A percentile compares a stretch with the other conserved stretches of the same genome.
Evolutionary conservation across 2,329 filamentous ascomycete genomes (phyloP).

Genomic region (Trichoderma pleuroti): DNA sequence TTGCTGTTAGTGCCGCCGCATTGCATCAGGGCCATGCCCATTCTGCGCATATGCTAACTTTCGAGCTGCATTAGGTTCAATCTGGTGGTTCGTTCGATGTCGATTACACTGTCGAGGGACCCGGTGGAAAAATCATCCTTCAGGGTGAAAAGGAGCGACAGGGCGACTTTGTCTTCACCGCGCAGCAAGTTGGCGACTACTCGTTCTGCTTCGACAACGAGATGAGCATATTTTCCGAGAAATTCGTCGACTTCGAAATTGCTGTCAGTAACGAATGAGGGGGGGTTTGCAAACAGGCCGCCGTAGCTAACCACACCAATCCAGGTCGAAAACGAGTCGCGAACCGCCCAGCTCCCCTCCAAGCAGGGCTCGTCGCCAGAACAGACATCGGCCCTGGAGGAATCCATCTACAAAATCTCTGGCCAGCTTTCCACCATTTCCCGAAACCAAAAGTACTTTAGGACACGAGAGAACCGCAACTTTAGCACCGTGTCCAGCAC

Average conservation of each 20-base stretch:
- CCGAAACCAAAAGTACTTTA: conserved; percentile 98
- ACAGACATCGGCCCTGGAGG: conserved; percentile 83
- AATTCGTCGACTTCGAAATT: conserved; percentile 97
- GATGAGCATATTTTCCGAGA: conserved; percentile 97
- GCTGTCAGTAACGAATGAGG: conserved; percentile 46
- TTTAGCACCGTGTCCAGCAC: conserved; percentile 97
- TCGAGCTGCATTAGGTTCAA: conserved; percentile 67
- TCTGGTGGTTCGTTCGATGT: conserved; percentile 96
- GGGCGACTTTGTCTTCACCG: conserved; percentile 97
- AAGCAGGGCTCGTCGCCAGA: conserved; percentile 87
- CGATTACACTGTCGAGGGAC: conserved; percentile 84
- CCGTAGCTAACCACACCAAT: neutral
- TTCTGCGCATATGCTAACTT: neutral
- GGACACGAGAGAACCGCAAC: conserved; percentile 96
- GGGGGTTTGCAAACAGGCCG: neutral
- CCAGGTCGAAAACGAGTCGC: conserved; percentile 86
- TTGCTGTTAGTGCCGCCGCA: conserved; percentile 65
- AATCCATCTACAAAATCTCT: conserved; percentile 93
- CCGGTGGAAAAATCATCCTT: conserved; percentile 74
- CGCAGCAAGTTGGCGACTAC: conserved; percentile 83
- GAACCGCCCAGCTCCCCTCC: conserved; percentile 70
- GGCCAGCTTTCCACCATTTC: conserved; percentile 90
- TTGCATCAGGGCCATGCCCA: neutral
- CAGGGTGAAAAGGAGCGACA: conserved; percentile 88
- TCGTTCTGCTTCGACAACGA: conserved; percentile 98